Percentiles rank a stretch among this genome's conserved stretches.
Conservation (phyloP, 768 basidiomycete species). For the Exsudoporus frostii region DNA sequence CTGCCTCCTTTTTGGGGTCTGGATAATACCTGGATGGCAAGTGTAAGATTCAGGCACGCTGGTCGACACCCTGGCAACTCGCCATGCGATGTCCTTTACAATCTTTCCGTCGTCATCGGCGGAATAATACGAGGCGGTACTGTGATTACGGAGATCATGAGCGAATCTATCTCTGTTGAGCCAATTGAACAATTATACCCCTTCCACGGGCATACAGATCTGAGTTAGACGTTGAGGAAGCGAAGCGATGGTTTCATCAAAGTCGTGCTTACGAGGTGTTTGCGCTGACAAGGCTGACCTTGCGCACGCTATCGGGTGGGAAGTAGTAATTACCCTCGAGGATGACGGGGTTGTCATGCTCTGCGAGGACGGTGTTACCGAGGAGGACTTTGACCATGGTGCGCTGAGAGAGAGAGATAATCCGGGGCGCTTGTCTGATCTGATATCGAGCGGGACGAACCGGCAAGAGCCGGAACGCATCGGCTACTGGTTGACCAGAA, state of each 20-base stretch:
- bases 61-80: constrained; percentile 15
- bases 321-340: constrained; percentile 77
- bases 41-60: background rate
- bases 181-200: constrained; percentile 43
- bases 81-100: constrained; percentile 68
- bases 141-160: constrained; percentile 23
- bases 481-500: constrained; percentile 3
- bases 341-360: constrained; percentile 49
- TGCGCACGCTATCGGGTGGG: constrained; percentile 52
- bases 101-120: constrained; percentile 45
- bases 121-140: constrained; percentile 66
- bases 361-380: constrained; percentile 53
- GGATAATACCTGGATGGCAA: constrained; percentile 61
- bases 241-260: background rate
- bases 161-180: background rate
- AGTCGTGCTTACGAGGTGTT: constrained; percentile 43
- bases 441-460: background rate
- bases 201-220: constrained; percentile 67
- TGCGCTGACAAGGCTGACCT: constrained; percentile 46
- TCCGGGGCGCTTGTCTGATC: background rate
- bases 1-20: constrained; percentile 50
- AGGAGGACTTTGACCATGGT: constrained; percentile 49
- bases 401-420: background rate
- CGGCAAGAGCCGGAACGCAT: constrained; percentile 20
- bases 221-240: constrained; percentile 20